These are phyloP conservation scores for Thalassiosira delicatula DNA, from an alignment of 352 stramenopile genomes.

Conservation along the genomic window DNA sequence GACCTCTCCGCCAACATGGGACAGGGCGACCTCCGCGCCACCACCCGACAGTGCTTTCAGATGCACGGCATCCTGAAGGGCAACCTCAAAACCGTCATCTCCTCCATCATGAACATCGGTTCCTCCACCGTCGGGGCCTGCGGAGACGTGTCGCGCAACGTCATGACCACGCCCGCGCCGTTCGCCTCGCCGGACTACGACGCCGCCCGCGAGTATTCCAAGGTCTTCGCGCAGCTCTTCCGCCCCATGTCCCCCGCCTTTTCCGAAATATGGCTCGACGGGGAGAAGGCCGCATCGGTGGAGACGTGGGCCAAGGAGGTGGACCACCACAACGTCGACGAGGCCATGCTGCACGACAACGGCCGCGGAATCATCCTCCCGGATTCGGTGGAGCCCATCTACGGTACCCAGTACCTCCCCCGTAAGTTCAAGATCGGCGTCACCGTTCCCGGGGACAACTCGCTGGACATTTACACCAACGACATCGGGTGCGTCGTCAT, in stretches of 20 bases:
- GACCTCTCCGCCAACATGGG: slow-evolving; percentile 91
- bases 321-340: slow-evolving; percentile 76
- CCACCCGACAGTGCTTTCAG: slow-evolving; percentile 95
- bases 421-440: slow-evolving; percentile 99
- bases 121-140: slow-evolving; percentile 96
- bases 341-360: slow-evolving; percentile 80
- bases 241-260: slow-evolving; percentile 93
- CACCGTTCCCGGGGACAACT: slow-evolving; percentile 96
- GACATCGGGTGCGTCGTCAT: slow-evolving; percentile 95
- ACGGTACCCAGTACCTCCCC: slow-evolving; percentile 95
- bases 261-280: slow-evolving; percentile 97
- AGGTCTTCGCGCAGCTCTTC: slow-evolving; percentile 92
- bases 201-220: slow-evolving; percentile 89
- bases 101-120: slow-evolving; percentile 86
- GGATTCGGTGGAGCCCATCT: slow-evolving; percentile 91
- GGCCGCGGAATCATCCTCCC: slow-evolving; percentile 85
- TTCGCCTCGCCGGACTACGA: slow-evolving; percentile 89
- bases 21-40: slow-evolving; percentile 93
- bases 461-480: slow-evolving; percentile 97
- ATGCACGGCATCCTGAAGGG: slow-evolving; percentile 96
- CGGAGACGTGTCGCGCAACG: slow-evolving; percentile 96
- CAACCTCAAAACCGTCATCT: slow-evolving; percentile 95
- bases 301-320: slow-evolving; percentile 89
- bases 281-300: slow-evolving; percentile 93
- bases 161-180: slow-evolving; percentile 91